Conservation (phyloP, 2,329 filamentous ascomycete species). For the Ophiostoma sp. region DNA sequence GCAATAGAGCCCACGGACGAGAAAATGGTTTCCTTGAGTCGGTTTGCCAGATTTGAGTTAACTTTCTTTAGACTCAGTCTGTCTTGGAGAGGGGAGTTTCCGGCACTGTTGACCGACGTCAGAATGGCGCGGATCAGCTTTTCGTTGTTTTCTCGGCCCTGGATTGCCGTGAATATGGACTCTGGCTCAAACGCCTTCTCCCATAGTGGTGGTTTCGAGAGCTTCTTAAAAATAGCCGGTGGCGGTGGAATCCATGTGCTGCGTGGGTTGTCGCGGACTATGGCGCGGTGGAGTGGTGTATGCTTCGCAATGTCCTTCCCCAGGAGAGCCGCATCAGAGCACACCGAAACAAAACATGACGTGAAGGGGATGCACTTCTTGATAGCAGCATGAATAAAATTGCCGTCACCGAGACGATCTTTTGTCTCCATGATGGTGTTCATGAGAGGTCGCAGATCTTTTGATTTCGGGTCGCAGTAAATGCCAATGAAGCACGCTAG, state of each 20-base stretch:
- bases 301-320: neutral
- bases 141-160: neutral
- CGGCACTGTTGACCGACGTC: neutral
- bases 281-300: neutral
- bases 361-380: neutral
- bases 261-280: neutral
- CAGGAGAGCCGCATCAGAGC: neutral
- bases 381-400: neutral
- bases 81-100: neutral
- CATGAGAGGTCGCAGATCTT: neutral
- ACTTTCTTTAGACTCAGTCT: neutral
- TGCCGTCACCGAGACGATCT: neutral
- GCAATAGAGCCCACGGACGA: neutral
- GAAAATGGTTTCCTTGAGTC: constrained; percentile 5
- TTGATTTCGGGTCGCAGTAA: constrained; percentile 2
- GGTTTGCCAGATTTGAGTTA: neutral
- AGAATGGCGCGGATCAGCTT: neutral
- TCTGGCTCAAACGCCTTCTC: neutral
- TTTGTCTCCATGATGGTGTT: constrained; percentile 10
- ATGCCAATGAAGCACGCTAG: neutral
- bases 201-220: neutral
- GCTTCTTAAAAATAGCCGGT: constrained; percentile 5
- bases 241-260: neutral
- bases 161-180: neutral
- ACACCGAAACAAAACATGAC: neutral